Percentiles rank a stretch among this genome's conserved stretches.
Evolutionary conservation across 371 early-diverging fungal genomes (phyloP).

Genomic region (Mortierella sp.): DNA sequence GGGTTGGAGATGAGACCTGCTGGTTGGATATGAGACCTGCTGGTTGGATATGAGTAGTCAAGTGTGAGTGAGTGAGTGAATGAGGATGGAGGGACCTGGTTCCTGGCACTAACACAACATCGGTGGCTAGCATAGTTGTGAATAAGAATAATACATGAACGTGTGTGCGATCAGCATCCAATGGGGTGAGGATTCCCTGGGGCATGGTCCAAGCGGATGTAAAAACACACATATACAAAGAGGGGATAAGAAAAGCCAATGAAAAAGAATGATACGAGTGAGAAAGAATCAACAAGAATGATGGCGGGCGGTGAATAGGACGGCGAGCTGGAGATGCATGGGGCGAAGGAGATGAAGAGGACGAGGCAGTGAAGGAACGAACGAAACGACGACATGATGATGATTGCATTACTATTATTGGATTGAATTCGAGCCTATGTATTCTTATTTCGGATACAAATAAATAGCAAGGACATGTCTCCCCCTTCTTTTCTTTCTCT

Average conservation of each 20-base stretch:
- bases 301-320: background rate
- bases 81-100: background rate
- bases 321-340: background rate
- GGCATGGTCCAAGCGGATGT: slow-evolving; percentile 12
- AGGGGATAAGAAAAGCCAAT: background rate
- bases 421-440: no score
- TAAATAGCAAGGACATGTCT: background rate
- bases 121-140: background rate
- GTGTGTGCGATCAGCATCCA: background rate
- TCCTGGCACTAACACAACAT: background rate
- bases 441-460: slow-evolving; percentile 1
- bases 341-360: background rate
- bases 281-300: background rate
- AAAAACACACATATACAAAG: background rate
- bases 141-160: background rate
- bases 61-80: background rate
- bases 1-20: no score
- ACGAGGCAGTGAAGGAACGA: background rate
- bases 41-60: no score
- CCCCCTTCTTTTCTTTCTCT: background rate
- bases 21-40: background rate
- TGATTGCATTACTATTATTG: background rate
- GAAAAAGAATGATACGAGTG: no score
- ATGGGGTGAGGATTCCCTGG: background rate
- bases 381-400: slow-evolving; percentile 1